Conservation (phyloP, 768 basidiomycete species). For the Lactarius hengduanensis region DNA sequence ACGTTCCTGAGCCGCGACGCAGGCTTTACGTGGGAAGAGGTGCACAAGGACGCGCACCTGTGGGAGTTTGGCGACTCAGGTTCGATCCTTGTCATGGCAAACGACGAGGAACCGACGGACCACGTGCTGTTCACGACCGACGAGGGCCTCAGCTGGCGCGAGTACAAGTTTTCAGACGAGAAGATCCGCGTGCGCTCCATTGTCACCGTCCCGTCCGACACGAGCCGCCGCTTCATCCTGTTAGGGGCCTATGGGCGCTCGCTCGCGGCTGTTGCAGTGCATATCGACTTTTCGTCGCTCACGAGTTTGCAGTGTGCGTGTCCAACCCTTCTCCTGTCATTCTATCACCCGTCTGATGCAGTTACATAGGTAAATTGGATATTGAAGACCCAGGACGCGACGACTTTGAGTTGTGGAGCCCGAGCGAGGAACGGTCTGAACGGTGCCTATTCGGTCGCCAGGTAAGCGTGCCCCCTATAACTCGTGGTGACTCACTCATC, state of each 20-base stretch:
- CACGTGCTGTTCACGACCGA: slow-evolving; percentile 87
- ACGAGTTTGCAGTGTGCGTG: slow-evolving; percentile 72
- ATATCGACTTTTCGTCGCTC: slow-evolving; percentile 85
- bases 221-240: slow-evolving; percentile 86
- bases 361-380: slow-evolving; percentile 59
- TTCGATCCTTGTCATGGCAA: slow-evolving; percentile 87
- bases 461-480: slow-evolving; percentile 41
- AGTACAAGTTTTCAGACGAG: slow-evolving; percentile 79
- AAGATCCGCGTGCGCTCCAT: slow-evolving; percentile 73
- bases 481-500: slow-evolving; percentile 1
- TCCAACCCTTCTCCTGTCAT: background rate
- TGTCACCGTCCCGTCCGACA: slow-evolving; percentile 87
- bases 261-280: slow-evolving; percentile 60
- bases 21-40: slow-evolving; percentile 97
- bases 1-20: slow-evolving; percentile 96
- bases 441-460: slow-evolving; percentile 90
- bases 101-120: slow-evolving; percentile 93
- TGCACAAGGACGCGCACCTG: slow-evolving; percentile 95
- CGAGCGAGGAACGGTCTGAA: slow-evolving; percentile 84
- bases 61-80: slow-evolving; percentile 99
- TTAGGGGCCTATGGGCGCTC: slow-evolving; percentile 59
- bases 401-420: slow-evolving; percentile 98
- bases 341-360: slow-evolving; percentile 10
- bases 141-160: slow-evolving; percentile 84
- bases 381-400: slow-evolving; percentile 73